Percentiles rank a stretch among this genome's conserved stretches.
Conservation (phyloP, 208 protist species). For the Wallacemonas collosoma region DNA sequence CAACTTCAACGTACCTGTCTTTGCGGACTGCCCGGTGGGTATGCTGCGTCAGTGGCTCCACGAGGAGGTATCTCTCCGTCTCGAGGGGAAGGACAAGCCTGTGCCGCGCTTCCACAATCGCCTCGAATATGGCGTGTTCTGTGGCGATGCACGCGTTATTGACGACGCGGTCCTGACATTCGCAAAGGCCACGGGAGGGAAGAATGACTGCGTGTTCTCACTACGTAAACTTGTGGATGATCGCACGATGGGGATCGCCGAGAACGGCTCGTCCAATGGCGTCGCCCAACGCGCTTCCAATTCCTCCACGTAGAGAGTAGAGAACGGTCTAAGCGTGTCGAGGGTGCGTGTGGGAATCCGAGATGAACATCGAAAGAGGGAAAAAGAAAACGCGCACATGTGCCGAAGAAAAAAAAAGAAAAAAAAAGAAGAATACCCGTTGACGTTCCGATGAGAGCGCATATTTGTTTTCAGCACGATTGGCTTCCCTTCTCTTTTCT, state of each 20-base stretch:
- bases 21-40: constrained; percentile 42
- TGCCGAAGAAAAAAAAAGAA: constrained; percentile 2
- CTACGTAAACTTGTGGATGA: constrained; percentile 21
- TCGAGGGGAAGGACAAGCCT: constrained; percentile 9
- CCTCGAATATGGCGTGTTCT: constrained; percentile 36
- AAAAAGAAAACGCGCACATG: constrained; percentile 8
- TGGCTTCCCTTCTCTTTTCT: background rate
- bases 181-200: constrained; percentile 37
- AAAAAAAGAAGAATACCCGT: constrained; percentile 12
- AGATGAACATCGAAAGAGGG: background rate
- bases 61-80: constrained; percentile 20
- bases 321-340: background rate
- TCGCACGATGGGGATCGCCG: background rate
- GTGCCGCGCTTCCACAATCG: constrained; percentile 24
- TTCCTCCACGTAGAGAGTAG: constrained; percentile 1
- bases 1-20: constrained; percentile 55
- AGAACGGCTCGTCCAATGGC: constrained; percentile 16
- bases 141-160: constrained; percentile 27
- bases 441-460: background rate
- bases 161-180: constrained; percentile 40
- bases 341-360: no score
- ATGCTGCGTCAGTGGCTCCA: constrained; percentile 47
- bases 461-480: background rate
- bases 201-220: constrained; percentile 60
- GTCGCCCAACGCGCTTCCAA: background rate